A percentile compares a stretch with the other conserved stretches of the same genome.
Conservation (phyloP, 2,329 filamentous ascomycete genomes). For the Exophiala phaeomuriformis region DNA sequence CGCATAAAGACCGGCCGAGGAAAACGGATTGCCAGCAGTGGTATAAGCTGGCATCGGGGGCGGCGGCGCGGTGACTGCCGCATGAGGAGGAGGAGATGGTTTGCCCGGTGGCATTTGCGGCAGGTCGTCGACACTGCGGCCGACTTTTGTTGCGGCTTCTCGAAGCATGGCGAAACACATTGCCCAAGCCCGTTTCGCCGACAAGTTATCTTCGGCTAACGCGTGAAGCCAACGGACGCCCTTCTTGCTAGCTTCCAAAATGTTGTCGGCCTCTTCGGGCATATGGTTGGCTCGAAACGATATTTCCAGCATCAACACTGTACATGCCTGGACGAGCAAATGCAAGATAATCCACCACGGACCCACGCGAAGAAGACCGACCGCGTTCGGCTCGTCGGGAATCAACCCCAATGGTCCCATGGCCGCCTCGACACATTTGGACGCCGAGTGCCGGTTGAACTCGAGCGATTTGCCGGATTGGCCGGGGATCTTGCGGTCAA, state of each 20-base stretch:
- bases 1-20: not conserved
- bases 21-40: constrained; percentile 1
- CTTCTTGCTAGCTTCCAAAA: constrained; percentile 37
- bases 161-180: constrained; percentile 36
- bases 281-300: constrained; percentile 40
- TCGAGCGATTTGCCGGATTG: constrained; percentile 29
- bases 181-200: constrained; percentile 38
- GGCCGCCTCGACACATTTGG: constrained; percentile 36
- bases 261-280: constrained; percentile 34
- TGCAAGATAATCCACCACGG: constrained; percentile 43
- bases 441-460: constrained; percentile 37
- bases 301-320: constrained; percentile 41
- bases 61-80: not conserved
- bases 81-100: constrained; percentile 2
- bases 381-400: constrained; percentile 37
- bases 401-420: constrained; percentile 36
- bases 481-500: constrained; percentile 32
- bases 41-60: constrained; percentile 10
- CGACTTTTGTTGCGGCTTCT: constrained; percentile 32
- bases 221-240: constrained; percentile 38
- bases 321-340: constrained; percentile 40
- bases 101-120: constrained; percentile 23
- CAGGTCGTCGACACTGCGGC: constrained; percentile 30
- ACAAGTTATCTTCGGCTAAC: constrained; percentile 34
- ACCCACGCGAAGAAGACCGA: constrained; percentile 36